These are phyloP conservation scores for Suillus hirtellus DNA, from an alignment of 768 basidiomycete genomes.

Conservation along the genomic window DNA sequence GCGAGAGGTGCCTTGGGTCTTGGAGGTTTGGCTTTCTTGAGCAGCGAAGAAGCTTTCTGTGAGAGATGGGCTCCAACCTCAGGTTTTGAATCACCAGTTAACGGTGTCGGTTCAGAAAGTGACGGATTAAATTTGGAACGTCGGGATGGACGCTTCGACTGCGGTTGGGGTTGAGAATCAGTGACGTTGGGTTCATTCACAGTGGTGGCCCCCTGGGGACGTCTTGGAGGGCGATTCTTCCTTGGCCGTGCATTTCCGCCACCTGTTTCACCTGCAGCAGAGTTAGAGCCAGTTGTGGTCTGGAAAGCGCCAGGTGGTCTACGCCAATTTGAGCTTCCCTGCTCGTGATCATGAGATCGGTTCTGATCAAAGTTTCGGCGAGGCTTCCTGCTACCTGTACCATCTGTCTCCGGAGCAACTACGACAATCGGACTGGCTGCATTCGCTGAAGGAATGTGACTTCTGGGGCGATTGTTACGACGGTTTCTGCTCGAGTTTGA, in stretches of 20 bases:
- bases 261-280: not conserved
- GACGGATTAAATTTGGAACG: slow-evolving; percentile 38
- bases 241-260: not conserved
- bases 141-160: slow-evolving; percentile 26
- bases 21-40: slow-evolving; percentile 14
- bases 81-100: not conserved
- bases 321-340: not conserved
- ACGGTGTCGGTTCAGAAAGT: slow-evolving; percentile 28
- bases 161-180: not conserved
- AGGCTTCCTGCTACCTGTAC: not conserved
- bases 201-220: not conserved
- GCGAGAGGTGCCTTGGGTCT: slow-evolving; percentile 21
- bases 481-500: not conserved
- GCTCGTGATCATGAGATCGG: not conserved
- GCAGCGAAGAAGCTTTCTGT: slow-evolving; percentile 5
- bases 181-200: no score
- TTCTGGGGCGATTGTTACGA: not conserved
- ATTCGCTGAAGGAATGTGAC: not conserved
- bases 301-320: not conserved
- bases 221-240: not conserved
- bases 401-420: not conserved
- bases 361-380: not conserved
- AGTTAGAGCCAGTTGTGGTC: no score
- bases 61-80: slow-evolving; percentile 6
- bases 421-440: not conserved